These are phyloP conservation scores for Gamarada debralockiae DNA, from an alignment of 495 filamentous ascomycete genomes.

Conservation along the genomic window DNA sequence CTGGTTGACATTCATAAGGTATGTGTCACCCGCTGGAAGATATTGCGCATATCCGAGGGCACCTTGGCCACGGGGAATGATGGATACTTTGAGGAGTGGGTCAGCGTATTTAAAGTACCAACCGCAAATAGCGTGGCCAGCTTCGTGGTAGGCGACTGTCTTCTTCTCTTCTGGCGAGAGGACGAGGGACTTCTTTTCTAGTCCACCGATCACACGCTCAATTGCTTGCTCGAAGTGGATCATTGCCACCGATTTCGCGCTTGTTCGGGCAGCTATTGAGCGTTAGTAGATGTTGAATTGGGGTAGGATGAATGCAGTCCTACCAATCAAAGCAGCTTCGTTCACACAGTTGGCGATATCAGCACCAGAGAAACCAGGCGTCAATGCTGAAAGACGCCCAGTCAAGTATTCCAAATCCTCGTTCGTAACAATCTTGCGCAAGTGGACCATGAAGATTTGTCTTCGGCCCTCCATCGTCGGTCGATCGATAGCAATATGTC, in stretches of 20 bases:
- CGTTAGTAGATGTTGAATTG: constrained; percentile 29
- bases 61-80: constrained; percentile 93
- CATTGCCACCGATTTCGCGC: constrained; percentile 74
- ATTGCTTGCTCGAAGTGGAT: constrained; percentile 94
- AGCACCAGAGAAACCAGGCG: constrained; percentile 93
- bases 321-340: constrained; percentile 95
- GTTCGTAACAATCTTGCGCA: constrained; percentile 86
- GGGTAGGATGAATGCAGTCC: background rate
- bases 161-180: constrained; percentile 90
- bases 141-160: constrained; percentile 96
- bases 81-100: constrained; percentile 95
- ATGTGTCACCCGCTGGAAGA: constrained; percentile 83
- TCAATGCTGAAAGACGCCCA: constrained; percentile 84
- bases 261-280: constrained; percentile 70
- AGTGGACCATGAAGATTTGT: constrained; percentile 92
- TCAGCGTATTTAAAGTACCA: constrained; percentile 98
- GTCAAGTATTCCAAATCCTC: constrained; percentile 84
- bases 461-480: constrained; percentile 96
- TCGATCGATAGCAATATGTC: constrained; percentile 88
- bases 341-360: constrained; percentile 99
- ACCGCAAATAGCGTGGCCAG: constrained; percentile 95
- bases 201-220: constrained; percentile 91
- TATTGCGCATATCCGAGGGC: constrained; percentile 96
- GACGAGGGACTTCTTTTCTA: constrained; percentile 94
- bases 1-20: constrained; percentile 92